Conservation (phyloP, 768 basidiomycete species). For the Mycena chlorophos region DNA sequence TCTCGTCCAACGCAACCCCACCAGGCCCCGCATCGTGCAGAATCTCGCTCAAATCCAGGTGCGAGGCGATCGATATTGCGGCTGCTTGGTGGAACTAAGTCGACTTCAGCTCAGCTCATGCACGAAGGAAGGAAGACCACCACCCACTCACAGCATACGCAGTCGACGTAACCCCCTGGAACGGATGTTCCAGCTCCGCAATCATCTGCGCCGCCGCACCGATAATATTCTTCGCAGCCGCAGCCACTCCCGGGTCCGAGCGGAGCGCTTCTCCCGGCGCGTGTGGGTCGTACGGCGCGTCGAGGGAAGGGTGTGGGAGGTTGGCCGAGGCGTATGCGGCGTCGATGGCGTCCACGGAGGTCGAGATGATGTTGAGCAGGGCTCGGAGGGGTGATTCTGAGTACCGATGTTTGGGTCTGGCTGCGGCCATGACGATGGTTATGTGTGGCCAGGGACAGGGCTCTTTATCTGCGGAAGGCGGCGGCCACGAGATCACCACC, state of each 20-base stretch:
- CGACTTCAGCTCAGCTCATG: no score
- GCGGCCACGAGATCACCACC: no score
- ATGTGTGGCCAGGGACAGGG: no score
- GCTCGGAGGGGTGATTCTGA: conserved; percentile 14
- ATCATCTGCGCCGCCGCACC: conserved; percentile 23
- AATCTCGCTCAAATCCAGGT: conserved; percentile 31
- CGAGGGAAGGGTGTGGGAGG: conserved; percentile 8
- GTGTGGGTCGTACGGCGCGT: conserved; percentile 10
- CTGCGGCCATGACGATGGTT: no score
- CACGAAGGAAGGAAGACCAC: background rate
- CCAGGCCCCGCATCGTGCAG: conserved; percentile 33
- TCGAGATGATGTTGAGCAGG: conserved; percentile 14
- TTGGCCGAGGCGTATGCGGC: background rate
- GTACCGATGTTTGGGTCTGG: no score
- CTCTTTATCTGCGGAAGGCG: no score
- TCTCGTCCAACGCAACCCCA: conserved; percentile 12
- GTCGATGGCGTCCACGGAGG: conserved; percentile 16
- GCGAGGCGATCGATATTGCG: conserved; percentile 19
- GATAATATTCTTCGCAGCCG: conserved; percentile 10
- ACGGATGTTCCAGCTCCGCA: conserved; percentile 14
- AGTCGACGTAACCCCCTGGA: background rate
- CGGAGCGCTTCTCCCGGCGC: conserved; percentile 9
- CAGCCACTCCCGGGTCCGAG: conserved; percentile 7
- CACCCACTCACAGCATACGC: conserved; percentile 13
- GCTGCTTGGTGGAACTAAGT: conserved; percentile 22